These are phyloP conservation scores for Fusarium tuaranense DNA, from an alignment of 2,329 filamentous ascomycete species.

Conservation along the genomic window DNA sequence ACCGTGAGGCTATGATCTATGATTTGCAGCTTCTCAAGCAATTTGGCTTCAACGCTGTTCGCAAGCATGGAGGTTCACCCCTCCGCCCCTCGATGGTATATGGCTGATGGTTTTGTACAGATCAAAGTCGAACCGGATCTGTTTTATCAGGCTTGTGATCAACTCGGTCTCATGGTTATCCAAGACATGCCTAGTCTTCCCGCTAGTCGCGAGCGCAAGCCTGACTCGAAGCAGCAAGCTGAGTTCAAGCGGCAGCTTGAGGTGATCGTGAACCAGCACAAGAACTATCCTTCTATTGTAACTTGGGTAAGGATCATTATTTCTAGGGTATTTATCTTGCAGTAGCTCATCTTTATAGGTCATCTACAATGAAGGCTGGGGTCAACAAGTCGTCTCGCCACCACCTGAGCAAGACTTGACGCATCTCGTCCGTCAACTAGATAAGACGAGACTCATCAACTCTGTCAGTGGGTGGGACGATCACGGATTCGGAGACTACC, in stretches of 20 bases:
- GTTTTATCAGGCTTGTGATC: conserved; percentile 76
- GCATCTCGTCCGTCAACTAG: conserved; percentile 64
- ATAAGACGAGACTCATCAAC: conserved; percentile 74
- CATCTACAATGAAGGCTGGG: conserved; percentile 35
- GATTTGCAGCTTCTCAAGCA: conserved; percentile 73
- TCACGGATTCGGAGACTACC: conserved; percentile 74
- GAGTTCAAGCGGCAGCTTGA: conserved; percentile 75
- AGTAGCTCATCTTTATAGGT: conserved; percentile 3
- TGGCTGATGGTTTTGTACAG: conserved; percentile 39
- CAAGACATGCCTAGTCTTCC: conserved; percentile 77
- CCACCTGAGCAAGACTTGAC: conserved; percentile 65
- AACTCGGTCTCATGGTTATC: conserved; percentile 73
- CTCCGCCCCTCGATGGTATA: accelerated
- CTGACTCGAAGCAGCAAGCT: conserved; percentile 63
- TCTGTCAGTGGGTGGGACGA: conserved; percentile 75
- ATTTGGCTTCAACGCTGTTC: conserved; percentile 76
- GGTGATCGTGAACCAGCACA: conserved; percentile 66
- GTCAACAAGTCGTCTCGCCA: conserved; percentile 20
- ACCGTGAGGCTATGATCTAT: conserved; percentile 73
- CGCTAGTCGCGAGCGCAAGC: conserved; percentile 44
- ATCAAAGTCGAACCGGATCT: conserved; percentile 76
- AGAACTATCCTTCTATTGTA: conserved; percentile 25
- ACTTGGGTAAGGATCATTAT: conserved; percentile 8
- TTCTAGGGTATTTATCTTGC: accelerated
- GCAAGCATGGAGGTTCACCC: conserved; percentile 70